phyloP scores from a whole-genome alignment of 768 basidiomycete species.

The Suillus tomentosus region DNA sequence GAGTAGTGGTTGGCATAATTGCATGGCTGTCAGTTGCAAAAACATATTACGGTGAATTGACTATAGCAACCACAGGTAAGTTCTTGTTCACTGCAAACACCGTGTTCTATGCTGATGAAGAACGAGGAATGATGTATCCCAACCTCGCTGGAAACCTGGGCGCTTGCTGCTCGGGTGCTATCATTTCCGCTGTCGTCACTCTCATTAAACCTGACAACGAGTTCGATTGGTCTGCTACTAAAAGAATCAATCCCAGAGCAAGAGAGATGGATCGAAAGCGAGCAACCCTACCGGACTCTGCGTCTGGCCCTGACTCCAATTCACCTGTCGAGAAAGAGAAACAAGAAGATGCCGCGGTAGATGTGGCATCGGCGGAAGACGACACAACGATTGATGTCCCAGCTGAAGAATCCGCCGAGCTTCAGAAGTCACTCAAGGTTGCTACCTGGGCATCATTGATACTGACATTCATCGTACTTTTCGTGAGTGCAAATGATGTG shows the following conservation, averaged over 20 bases:
- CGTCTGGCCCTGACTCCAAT: slow-evolving; percentile 8
- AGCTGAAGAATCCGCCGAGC: slow-evolving; percentile 11
- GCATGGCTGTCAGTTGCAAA: slow-evolving; percentile 45
- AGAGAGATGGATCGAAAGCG: slow-evolving; percentile 15
- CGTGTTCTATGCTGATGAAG: slow-evolving; percentile 1
- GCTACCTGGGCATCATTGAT: slow-evolving; percentile 19
- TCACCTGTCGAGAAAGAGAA: slow-evolving; percentile 19
- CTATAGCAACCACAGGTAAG: slow-evolving; percentile 19
- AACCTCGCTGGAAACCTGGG: slow-evolving; percentile 21
- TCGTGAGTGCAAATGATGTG: slow-evolving; percentile 10
- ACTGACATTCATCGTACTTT: slow-evolving; percentile 20
- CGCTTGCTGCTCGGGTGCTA: slow-evolving; percentile 19
- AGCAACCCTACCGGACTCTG: slow-evolving; percentile 3
- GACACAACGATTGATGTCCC: slow-evolving; percentile 8
- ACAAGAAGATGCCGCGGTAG: slow-evolving; percentile 9
- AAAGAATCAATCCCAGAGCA: slow-evolving; percentile 19
- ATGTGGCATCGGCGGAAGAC: slow-evolving; percentile 10
- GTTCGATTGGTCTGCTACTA: slow-evolving; percentile 23
- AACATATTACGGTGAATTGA: slow-evolving; percentile 20
- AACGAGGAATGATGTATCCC: slow-evolving; percentile 19
- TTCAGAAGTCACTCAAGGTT: slow-evolving; percentile 17
- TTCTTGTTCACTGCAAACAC: not conserved
- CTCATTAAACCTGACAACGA: slow-evolving; percentile 23
- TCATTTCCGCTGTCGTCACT: slow-evolving; percentile 19
- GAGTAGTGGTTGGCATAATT: slow-evolving; percentile 43